phyloP scores from a whole-genome alignment of 2,329 filamentous ascomycete species.

The Coniochaeta hoffmannii region DNA sequence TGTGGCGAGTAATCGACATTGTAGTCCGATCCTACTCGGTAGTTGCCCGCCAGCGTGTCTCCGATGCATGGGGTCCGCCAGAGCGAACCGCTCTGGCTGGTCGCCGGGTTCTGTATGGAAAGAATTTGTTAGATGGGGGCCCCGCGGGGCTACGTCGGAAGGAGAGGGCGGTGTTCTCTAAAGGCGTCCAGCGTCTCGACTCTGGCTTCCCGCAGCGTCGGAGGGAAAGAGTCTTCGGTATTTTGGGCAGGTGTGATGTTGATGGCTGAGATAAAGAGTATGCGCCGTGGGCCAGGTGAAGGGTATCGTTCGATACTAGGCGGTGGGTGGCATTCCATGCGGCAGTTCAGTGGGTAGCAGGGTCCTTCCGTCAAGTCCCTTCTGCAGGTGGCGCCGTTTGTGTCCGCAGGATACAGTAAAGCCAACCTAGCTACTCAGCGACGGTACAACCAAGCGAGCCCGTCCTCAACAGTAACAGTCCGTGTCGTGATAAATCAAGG shows the following conservation, averaged over 20 bases:
- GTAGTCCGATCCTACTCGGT: conserved; percentile 62
- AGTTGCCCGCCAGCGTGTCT: conserved; percentile 67
- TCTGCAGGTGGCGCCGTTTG: background rate
- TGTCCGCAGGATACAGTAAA: conserved; percentile 4
- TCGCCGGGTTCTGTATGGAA: conserved; percentile 55
- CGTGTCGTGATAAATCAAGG: background rate
- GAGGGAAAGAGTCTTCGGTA: conserved; percentile 16
- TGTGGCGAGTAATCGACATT: conserved; percentile 69
- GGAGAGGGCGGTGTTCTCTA: conserved; percentile 8
- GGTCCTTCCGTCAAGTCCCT: background rate
- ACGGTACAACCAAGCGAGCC: background rate
- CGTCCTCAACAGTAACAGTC: background rate
- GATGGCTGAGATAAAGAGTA: conserved; percentile 25
- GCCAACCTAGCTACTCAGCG: conserved; percentile 8
- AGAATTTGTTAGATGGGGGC: conserved; percentile 47
- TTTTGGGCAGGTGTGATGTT: conserved; percentile 20
- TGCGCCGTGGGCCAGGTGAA: conserved; percentile 20
- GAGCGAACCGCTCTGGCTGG: conserved; percentile 70
- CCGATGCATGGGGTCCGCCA: conserved; percentile 68
- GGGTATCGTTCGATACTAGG: conserved; percentile 6
- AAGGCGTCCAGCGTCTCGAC: background rate
- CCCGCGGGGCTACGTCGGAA: conserved; percentile 44
- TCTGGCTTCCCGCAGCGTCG: conserved; percentile 11
- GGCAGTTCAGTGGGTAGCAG: background rate
- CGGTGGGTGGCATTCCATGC: conserved; percentile 2